These are phyloP conservation scores for Halenospora varia DNA, from an alignment of 495 filamentous ascomycete species.

Conservation along the genomic window DNA sequence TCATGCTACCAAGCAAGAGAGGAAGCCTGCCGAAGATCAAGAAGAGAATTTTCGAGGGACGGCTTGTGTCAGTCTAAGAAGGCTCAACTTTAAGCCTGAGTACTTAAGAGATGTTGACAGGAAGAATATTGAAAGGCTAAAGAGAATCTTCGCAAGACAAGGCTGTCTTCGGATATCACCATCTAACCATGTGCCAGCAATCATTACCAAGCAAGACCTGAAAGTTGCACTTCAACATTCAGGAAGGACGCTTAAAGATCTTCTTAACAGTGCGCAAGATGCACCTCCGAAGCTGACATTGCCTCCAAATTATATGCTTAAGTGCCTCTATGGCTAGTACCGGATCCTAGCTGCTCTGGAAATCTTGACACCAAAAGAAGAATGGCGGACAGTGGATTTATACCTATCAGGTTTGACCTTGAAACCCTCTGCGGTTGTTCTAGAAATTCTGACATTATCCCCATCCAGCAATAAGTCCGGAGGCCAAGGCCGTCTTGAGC, in stretches of 20 bases:
- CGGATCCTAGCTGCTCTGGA: constrained; percentile 13
- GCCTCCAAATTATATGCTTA: constrained; percentile 9
- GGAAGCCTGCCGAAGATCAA: neutral
- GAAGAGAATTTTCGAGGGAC: constrained; percentile 4
- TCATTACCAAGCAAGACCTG: constrained; percentile 9
- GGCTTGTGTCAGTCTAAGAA: constrained; percentile 1
- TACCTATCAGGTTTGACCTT: constrained; percentile 9
- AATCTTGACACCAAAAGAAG: constrained; percentile 8
- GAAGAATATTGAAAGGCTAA: constrained; percentile 18
- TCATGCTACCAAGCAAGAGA: neutral
- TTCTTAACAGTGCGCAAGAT: constrained; percentile 8
- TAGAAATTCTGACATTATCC: constrained; percentile 6
- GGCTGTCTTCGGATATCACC: constrained; percentile 9
- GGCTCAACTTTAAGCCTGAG: neutral
- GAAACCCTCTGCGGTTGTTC: constrained; percentile 4
- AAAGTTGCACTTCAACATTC: constrained; percentile 4
- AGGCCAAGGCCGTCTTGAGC: constrained; percentile 1
- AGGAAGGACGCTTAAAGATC: constrained; percentile 3
- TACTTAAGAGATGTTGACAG: constrained; percentile 13
- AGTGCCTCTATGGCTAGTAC: constrained; percentile 14
- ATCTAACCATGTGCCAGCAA: constrained; percentile 16
- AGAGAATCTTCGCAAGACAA: constrained; percentile 6
- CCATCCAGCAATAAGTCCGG: neutral
- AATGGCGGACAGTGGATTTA: constrained; percentile 1
- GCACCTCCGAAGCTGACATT: constrained; percentile 5